Conservation (phyloP, 2,329 filamentous ascomycete genomes). For the Pseudomassariella vexata region DNA sequence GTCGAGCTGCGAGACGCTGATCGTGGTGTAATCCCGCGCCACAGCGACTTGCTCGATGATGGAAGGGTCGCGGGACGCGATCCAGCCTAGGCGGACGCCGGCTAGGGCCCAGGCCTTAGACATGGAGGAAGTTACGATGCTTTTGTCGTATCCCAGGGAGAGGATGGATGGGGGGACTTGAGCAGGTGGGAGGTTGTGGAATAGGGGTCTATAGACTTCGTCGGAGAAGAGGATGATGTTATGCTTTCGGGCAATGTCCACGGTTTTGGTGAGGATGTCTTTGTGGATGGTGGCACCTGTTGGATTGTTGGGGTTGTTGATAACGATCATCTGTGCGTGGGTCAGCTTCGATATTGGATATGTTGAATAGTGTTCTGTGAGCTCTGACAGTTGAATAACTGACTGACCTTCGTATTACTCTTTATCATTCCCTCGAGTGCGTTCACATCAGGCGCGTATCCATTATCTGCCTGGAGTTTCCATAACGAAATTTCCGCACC, state of each 20-base stretch:
- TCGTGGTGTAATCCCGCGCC: slow-evolving; percentile 77
- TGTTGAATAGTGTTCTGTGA: slow-evolving; percentile 1
- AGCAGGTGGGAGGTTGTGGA: slow-evolving; percentile 56
- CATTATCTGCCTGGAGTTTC: slow-evolving; percentile 59
- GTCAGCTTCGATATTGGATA: not conserved
- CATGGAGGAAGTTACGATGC: slow-evolving; percentile 72
- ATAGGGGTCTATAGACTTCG: slow-evolving; percentile 80
- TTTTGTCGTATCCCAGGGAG: slow-evolving; percentile 64
- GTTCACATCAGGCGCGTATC: slow-evolving; percentile 61
- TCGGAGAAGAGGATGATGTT: slow-evolving; percentile 66
- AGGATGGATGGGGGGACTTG: slow-evolving; percentile 58
- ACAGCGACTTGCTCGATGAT: slow-evolving; percentile 60
- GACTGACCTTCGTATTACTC: slow-evolving; percentile 65
- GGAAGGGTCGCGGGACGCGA: slow-evolving; percentile 58
- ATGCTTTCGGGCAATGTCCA: slow-evolving; percentile 56
- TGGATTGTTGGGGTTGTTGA: slow-evolving; percentile 77
- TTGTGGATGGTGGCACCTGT: slow-evolving; percentile 66
- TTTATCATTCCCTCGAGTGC: slow-evolving; percentile 61
- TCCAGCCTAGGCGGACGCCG: slow-evolving; percentile 78
- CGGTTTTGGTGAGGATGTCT: slow-evolving; percentile 52
- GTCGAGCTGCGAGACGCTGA: slow-evolving; percentile 78
- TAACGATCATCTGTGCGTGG: slow-evolving; percentile 41
- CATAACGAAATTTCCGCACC: slow-evolving; percentile 75
- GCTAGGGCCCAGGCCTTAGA: slow-evolving; percentile 82
- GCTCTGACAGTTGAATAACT: slow-evolving; percentile 52